These are phyloP conservation scores for Ceratocystiopsis sp. DNA, from an alignment of 2,329 filamentous ascomycete species.

Conservation along the genomic window DNA sequence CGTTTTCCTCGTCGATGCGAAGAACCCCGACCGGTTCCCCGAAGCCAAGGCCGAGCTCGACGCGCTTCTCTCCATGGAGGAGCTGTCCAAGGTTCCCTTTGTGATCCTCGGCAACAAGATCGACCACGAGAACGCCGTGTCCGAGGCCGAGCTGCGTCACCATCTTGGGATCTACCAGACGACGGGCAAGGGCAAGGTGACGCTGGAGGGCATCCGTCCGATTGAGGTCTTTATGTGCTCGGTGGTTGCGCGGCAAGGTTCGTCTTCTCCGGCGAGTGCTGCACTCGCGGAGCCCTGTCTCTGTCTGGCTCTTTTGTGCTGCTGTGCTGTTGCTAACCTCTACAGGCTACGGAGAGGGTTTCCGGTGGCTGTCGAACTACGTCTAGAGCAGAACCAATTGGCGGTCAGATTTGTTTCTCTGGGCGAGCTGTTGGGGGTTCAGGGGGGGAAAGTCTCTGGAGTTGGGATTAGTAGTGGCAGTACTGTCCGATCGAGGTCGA, in stretches of 20 bases:
- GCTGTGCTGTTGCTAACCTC: constrained; percentile 4
- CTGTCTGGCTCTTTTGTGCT: not conserved
- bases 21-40: constrained; percentile 84
- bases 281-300: not conserved
- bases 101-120: constrained; percentile 98
- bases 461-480: too few relatives aligned
- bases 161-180: constrained; percentile 91
- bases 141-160: constrained; percentile 86
- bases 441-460: too few relatives aligned
- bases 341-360: constrained; percentile 68
- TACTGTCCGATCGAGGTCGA: too few relatives aligned
- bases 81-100: constrained; percentile 88
- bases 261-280: constrained; percentile 13
- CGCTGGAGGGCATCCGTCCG: constrained; percentile 71
- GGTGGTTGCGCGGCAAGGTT: constrained; percentile 91
- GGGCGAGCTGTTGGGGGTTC: too few relatives aligned
- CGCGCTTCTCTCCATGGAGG: constrained; percentile 89
- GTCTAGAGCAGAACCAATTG: constrained; percentile 36
- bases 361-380: constrained; percentile 86
- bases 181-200: constrained; percentile 88
- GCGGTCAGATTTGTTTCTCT: too few relatives aligned
- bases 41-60: constrained; percentile 97
- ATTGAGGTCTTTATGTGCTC: constrained; percentile 99
- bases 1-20: constrained; percentile 94
- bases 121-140: constrained; percentile 88